phyloP scores from a whole-genome alignment of 1,284 basidiomycete genomes.

The Cryptococcus jaspeensis region DNA sequence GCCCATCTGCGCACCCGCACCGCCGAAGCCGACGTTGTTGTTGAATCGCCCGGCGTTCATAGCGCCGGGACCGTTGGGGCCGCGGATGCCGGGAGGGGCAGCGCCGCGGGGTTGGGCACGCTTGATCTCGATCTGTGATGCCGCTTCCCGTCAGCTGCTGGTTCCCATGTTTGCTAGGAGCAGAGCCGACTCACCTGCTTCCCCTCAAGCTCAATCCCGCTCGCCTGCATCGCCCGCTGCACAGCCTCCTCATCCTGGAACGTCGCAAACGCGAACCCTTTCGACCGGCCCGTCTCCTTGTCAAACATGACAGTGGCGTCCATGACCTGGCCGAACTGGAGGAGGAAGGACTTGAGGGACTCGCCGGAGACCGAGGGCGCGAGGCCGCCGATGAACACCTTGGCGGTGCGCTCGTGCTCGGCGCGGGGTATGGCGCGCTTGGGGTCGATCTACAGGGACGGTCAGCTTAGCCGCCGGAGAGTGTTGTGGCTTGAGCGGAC shows the following conservation, averaged over 20 bases:
- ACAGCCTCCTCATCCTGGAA: constrained; percentile 84
- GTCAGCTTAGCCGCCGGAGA: neutral
- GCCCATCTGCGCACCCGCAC: constrained; percentile 35
- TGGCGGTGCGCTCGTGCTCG: constrained; percentile 86
- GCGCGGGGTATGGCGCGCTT: constrained; percentile 97
- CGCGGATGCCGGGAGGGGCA: constrained; percentile 13
- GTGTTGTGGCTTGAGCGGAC: constrained; percentile 33
- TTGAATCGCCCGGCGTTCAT: constrained; percentile 34
- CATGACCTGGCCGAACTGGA: constrained; percentile 83
- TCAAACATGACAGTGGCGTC: constrained; percentile 99
- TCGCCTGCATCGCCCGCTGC: constrained; percentile 77
- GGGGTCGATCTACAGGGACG: constrained; percentile 79
- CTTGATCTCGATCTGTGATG: constrained; percentile 84
- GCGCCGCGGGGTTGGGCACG: constrained; percentile 74
- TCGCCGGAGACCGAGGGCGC: constrained; percentile 89
- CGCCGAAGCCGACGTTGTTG: constrained; percentile 31
- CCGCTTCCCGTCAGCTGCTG: neutral
- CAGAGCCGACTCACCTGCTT: constrained; percentile 65
- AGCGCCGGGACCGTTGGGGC: constrained; percentile 27
- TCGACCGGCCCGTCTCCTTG: constrained; percentile 89
- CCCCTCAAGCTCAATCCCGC: constrained; percentile 85
- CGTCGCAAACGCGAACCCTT: constrained; percentile 97
- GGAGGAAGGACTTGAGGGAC: constrained; percentile 87
- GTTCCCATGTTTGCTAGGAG: neutral
- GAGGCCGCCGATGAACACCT: constrained; percentile 93